phyloP scores from a whole-genome alignment of 192 early-diverging fungal species.

The Radiomyces spectabilis region DNA sequence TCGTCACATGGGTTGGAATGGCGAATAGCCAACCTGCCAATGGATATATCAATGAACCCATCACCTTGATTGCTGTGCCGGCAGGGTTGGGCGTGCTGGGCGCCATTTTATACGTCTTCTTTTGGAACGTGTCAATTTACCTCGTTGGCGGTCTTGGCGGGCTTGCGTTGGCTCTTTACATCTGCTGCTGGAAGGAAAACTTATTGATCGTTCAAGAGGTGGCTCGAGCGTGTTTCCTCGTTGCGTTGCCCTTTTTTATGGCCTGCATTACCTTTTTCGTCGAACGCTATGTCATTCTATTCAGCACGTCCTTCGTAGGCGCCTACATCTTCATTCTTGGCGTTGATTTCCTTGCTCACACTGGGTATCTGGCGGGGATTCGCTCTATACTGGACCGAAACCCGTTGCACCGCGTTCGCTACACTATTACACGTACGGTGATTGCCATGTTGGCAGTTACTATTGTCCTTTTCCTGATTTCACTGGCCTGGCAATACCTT shows the following conservation, averaged over 20 bases:
- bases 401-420: not conserved
- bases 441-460: constrained; percentile 4
- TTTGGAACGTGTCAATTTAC: constrained; percentile 2
- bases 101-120: not conserved
- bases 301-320: constrained; percentile 5
- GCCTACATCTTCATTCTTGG: constrained; percentile 7
- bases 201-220: constrained; percentile 11
- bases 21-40: constrained; percentile 1
- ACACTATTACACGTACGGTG: not conserved
- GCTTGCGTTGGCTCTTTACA: constrained; percentile 18
- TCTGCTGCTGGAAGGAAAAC: constrained; percentile 17
- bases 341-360: constrained; percentile 15
- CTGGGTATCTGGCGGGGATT: constrained; percentile 9
- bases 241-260: not conserved
- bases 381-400: constrained; percentile 6
- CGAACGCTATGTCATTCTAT: constrained; percentile 2
- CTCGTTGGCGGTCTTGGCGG: constrained; percentile 19
- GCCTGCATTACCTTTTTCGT: constrained; percentile 4
- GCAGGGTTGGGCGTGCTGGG: constrained; percentile 1
- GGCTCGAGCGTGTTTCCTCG: not conserved
- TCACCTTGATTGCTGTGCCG: constrained; percentile 2
- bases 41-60: constrained; percentile 1
- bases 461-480: constrained; percentile 9
- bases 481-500: constrained; percentile 1
- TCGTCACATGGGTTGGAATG: constrained; percentile 1